Evolutionary conservation across 805 yeast species (phyloP).

Genomic region (Hanseniaspora mollemarum): DNA sequence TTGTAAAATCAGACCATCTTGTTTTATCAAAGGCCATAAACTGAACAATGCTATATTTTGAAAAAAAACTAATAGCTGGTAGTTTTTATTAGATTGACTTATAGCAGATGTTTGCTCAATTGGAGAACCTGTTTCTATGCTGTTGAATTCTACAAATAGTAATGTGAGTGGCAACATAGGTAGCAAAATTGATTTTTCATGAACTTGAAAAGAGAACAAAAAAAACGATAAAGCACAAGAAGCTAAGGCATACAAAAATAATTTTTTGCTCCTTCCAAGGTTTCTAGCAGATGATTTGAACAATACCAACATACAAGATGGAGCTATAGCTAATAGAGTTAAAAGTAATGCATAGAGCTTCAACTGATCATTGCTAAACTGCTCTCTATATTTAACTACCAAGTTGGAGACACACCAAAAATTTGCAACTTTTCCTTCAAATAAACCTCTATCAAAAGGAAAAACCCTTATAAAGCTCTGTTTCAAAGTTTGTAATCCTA

Average conservation of each 20-base stretch:
- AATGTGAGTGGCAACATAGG: conserved; percentile 80
- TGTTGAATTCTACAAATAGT: conserved; percentile 27
- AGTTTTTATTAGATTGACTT: conserved; percentile 18
- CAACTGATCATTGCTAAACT: conserved; percentile 46
- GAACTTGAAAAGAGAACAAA: conserved; percentile 89
- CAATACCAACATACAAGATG: conserved; percentile 43
- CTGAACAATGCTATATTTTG: conserved; percentile 76
- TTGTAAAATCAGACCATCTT: conserved; percentile 65
- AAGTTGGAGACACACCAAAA: conserved; percentile 94
- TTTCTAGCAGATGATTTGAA: conserved; percentile 32
- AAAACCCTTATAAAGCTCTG: conserved; percentile 66
- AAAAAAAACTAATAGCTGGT: conserved; percentile 75
- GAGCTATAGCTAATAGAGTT: conserved; percentile 45
- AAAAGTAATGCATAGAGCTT: conserved; percentile 45
- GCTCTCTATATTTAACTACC: conserved; percentile 52
- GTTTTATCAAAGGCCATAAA: conserved; percentile 72
- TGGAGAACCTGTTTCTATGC: neutral
- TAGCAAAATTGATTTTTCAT: conserved; percentile 80
- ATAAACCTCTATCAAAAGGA: conserved; percentile 85
- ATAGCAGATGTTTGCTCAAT: neutral
- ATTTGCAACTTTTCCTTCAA: conserved; percentile 95
- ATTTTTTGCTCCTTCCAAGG: conserved; percentile 28
- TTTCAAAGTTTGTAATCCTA: conserved; percentile 28
- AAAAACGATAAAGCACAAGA: conserved; percentile 80
- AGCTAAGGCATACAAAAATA: conserved; percentile 63